Conservation (phyloP, 768 basidiomycete species). For the Chalciporus piperatus region DNA sequence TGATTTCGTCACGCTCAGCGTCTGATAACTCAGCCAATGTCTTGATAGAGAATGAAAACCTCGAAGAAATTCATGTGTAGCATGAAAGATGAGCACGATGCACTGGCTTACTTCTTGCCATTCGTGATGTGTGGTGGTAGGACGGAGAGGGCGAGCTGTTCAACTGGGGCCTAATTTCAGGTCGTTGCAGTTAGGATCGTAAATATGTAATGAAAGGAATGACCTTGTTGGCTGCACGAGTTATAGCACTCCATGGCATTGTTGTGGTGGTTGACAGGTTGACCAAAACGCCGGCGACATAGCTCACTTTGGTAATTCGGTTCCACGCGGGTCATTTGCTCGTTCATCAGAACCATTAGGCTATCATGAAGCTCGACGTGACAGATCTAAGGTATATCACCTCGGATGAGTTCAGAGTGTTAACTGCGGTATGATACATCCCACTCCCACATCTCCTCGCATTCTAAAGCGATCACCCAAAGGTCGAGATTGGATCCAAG, state of each 20-base stretch:
- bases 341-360: not conserved
- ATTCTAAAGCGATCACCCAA: not conserved
- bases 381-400: conserved; percentile 93
- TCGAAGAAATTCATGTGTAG: conserved; percentile 1
- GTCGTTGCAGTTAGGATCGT: not conserved
- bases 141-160: conserved; percentile 19
- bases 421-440: conserved; percentile 69
- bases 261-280: not conserved
- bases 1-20: conserved; percentile 43
- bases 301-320: conserved; percentile 2
- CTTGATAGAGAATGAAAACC: conserved; percentile 24
- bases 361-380: conserved; percentile 87
- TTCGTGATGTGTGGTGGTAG: conserved; percentile 2
- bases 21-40: conserved; percentile 34
- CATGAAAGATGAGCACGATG: not conserved
- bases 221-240: conserved; percentile 37
- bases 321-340: conserved; percentile 2
- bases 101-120: conserved; percentile 16
- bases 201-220: not conserved
- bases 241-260: conserved; percentile 20
- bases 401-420: conserved; percentile 90
- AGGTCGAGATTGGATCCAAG: conserved; percentile 98
- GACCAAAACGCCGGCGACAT: not conserved
- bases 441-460: not conserved
- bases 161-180: conserved; percentile 20